Evolutionary conservation across 2,329 filamentous ascomycete species (phyloP).

Genomic region (Diaporthe sp.): DNA sequence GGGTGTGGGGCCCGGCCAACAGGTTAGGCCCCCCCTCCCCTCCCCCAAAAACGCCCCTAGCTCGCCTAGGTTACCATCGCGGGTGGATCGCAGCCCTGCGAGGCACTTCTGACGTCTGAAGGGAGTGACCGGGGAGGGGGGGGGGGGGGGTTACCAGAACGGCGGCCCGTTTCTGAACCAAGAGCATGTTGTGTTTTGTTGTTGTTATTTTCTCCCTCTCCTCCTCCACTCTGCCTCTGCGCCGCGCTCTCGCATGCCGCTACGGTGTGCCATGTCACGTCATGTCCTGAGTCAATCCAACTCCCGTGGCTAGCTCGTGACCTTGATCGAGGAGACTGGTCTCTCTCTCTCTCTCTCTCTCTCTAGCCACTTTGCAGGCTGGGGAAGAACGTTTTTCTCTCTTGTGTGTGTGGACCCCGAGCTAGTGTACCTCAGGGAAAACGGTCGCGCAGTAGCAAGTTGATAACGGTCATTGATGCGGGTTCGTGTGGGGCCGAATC

Average conservation of each 20-base stretch:
- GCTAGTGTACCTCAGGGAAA: neutral
- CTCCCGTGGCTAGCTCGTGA: neutral
- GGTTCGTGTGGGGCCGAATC: conserved; percentile 1
- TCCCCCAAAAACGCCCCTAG: neutral
- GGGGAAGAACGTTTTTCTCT: neutral
- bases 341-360: neutral
- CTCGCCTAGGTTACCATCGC: conserved; percentile 2
- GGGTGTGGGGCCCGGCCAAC: conserved; percentile 3
- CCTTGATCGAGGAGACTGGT: neutral
- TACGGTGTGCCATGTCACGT: conserved; percentile 25
- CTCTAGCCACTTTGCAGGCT: neutral
- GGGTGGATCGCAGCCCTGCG: conserved; percentile 26
- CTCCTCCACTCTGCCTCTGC: neutral
- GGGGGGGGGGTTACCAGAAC: too few relatives aligned
- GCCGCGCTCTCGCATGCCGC: conserved; percentile 20
- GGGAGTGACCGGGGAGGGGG: neutral
- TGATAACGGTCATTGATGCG: neutral
- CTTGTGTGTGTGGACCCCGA: neutral
- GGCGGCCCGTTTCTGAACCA: neutral
- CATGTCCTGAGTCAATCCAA: too few relatives aligned
- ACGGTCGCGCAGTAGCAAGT: neutral
- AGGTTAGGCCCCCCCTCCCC: neutral
- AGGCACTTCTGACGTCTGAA: conserved; percentile 26
- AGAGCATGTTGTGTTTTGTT: neutral
- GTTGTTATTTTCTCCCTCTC: neutral